Evolutionary conservation across 208 protist genomes (phyloP), one percentile per base, ranked within the genome.

Genomic region (Leishmania arabica): DNA sequence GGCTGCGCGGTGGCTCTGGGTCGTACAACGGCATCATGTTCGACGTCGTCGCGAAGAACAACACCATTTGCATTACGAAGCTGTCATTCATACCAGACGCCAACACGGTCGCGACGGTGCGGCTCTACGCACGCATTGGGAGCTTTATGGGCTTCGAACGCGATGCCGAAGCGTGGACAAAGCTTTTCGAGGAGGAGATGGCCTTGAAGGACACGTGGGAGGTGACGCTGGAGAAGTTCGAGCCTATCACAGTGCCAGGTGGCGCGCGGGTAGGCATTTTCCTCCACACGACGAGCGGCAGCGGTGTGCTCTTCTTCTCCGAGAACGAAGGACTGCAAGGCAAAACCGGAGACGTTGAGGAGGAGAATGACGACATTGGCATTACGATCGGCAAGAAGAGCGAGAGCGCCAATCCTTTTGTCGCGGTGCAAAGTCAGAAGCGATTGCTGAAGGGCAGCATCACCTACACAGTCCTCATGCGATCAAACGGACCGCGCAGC

Each of bases 11-110:
- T 54, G 86, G 90, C 6, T 89, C 92, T 1, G 92, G 92, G 4
- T 97, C 93, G 40, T 96, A 94, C 86, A 94, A 96, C 70, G 93
- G 95, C 17, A 96, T 98, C 79, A 97, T 98, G 93, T 98, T 98
- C 73, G 92, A 98, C 82, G 84, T 98, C 2, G 85, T 98, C 21
- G 90, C 95, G 6, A 93, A 96, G 80, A 85, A 84, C 68, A 86
- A 86, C 27, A 90, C 86, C 17, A 72, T 97, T 27, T 82, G 89
- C n/a, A 86, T 98, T 51, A 93, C 88, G 24, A 89, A 89, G 75
- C 21, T 98, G 1, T 87, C 86, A 62, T 98, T 98, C 88, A 81
- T 96, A 60, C 90, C 93, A n/a, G 93, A 96, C 80, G 91, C 90
- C 13, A 95, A 88, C 78, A 81, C 87, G 4, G 85, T 84, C 3